Base-by-base conservation (phyloP, 768 basidiomycete genomes). In the Tubosaeta sp. region DNA sequence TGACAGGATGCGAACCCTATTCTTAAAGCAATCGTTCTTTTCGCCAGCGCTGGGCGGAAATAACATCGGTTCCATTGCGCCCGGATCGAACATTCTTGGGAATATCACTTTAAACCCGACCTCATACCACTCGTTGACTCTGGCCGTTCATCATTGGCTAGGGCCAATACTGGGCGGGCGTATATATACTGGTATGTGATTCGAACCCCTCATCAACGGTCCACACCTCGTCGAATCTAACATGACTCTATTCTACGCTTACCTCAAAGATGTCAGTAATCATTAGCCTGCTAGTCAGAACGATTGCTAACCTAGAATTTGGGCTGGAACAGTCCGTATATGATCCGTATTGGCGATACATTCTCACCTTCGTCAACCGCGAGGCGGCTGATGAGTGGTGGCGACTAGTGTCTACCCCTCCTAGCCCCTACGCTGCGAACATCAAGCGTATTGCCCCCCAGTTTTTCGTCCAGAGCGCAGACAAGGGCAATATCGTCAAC, bases 361-460 rank as follows among this genome's bases (percentile, higher is more conserved):
- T 68, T 2, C 57, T 60, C 47, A 56, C 54, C 19, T 68, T 68
- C 42, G 49, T 49, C 6, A 54, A 45, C 14, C 53, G 60, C 29
- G 59, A 52, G 25, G 54, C 59, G 10, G 64, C 65, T 34, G 65
- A 65, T 47, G 56, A 61, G 22, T 68, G 65, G 64, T 68, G 57
- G 59, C 48, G 64, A 16, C 37, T 50, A 10, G 46, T 68, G 16
- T 57, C 61, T 26, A 54, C 54, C 29, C 54, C 55, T 19, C 9
- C 52, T 6, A 43, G 52, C 31, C 47, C 52, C 16, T 53, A 46
- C 7, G 37, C 32, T 34, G 51, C 35, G 22, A 25, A 41, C 25
- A 29, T 52, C 29, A n/a, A 17, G n/a, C 51, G 38, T 39, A 17
- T 39, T 6, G 19, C 38, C 19, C 38, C 17, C 38, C 38, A 39